These are phyloP conservation scores for Hericium alpestre DNA, from an alignment of 768 basidiomycete genomes.

Conservation along the genomic window DNA sequence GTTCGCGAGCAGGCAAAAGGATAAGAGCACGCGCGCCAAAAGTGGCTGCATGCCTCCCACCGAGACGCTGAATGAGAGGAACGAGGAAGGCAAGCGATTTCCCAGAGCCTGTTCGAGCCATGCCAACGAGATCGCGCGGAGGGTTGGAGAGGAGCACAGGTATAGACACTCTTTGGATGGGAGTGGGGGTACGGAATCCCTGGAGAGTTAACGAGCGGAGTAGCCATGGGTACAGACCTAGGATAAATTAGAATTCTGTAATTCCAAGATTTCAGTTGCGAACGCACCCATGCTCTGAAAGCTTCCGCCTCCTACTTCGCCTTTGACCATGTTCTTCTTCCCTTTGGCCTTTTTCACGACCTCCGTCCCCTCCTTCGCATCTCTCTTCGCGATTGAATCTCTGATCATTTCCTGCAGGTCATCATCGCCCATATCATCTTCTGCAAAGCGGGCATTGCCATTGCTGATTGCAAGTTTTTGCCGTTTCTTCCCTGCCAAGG, in stretches of 20 bases:
- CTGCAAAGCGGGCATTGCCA: conserved; percentile 12
- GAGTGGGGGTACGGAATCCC: conserved; percentile 90
- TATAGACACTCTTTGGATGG: conserved; percentile 87
- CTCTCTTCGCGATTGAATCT: conserved; percentile 57
- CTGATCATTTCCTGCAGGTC: conserved; percentile 57
- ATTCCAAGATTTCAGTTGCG: not conserved
- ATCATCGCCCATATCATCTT: conserved; percentile 36
- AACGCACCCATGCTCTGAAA: conserved; percentile 86
- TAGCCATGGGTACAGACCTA: conserved; percentile 76
- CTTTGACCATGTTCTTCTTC: conserved; percentile 58
- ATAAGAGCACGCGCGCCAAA: conserved; percentile 84
- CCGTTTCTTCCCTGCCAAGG: conserved; percentile 39
- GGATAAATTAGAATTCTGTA: conserved; percentile 7
- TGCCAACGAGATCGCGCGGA: conserved; percentile 88
- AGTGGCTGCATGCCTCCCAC: conserved; percentile 64
- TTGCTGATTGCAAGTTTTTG: not conserved
- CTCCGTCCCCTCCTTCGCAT: conserved; percentile 66
- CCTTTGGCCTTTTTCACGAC: conserved; percentile 70
- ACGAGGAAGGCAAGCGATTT: conserved; percentile 96
- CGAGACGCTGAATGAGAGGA: conserved; percentile 79
- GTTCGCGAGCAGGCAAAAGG: conserved; percentile 84
- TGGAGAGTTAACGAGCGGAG: conserved; percentile 82
- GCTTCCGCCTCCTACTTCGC: conserved; percentile 83
- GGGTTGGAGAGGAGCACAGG: conserved; percentile 76
- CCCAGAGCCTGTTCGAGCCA: conserved; percentile 97